Evolutionary conservation across 2,329 filamentous ascomycete species (phyloP).

Genomic region (Sarocladium kiliense): DNA sequence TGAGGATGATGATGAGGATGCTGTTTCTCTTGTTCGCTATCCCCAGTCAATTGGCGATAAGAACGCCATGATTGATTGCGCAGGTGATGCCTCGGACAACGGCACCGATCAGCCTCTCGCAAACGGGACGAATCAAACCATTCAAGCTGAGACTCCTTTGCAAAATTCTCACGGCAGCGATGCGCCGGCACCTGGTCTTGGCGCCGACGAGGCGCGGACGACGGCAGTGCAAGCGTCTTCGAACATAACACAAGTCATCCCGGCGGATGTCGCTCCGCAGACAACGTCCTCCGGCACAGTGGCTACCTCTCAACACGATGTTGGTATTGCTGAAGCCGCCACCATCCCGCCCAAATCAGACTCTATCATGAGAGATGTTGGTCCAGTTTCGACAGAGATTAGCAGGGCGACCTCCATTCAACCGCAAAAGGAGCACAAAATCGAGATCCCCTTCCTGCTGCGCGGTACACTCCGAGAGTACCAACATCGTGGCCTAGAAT

Average conservation of each 20-base stretch:
- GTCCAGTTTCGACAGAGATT: slow-evolving; percentile 10
- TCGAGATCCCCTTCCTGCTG: slow-evolving; percentile 73
- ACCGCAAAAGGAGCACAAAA: slow-evolving; percentile 45
- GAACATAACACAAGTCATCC: too few relatives aligned
- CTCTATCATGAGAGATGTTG: neutral
- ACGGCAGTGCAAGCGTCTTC: too few relatives aligned
- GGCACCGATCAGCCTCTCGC: neutral
- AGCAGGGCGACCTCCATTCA: slow-evolving; percentile 30
- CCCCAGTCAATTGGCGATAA: slow-evolving; percentile 16
- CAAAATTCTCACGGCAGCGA: neutral
- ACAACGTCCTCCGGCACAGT: neutral
- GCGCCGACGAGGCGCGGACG: too few relatives aligned
- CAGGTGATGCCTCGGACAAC: slow-evolving; percentile 9
- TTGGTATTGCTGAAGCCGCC: neutral
- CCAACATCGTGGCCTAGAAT: slow-evolving; percentile 94
- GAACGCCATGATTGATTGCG: neutral
- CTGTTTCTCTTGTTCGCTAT: slow-evolving; percentile 25
- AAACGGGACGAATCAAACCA: neutral
- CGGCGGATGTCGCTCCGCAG: neutral
- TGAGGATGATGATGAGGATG: slow-evolving; percentile 25
- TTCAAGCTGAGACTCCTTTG: slow-evolving; percentile 8
- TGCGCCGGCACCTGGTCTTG: too few relatives aligned
- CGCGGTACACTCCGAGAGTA: slow-evolving; percentile 91
- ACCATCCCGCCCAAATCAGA: neutral
- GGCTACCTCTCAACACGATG: neutral